These are phyloP conservation scores for Dillenia turbinata DNA, from an alignment of 164 flowering plant genomes.

Conservation along the genomic window DNA sequence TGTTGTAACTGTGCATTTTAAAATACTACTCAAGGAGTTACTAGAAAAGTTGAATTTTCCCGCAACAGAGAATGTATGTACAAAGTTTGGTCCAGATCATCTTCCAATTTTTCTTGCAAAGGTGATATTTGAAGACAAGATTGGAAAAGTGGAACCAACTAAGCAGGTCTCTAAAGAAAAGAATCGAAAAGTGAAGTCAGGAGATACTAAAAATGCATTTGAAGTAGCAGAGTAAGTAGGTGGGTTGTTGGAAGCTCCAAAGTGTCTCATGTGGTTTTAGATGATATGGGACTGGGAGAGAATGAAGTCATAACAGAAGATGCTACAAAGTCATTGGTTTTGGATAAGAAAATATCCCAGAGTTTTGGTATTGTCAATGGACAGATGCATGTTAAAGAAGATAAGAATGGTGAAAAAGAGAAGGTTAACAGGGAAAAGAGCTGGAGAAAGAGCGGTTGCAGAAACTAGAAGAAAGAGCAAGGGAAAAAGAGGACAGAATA, in stretches of 20 bases:
- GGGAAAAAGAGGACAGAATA: conserved; percentile 38
- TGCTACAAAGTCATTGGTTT: conserved; percentile 6
- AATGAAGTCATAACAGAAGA: conserved; percentile 8
- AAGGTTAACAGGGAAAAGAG: conserved; percentile 28
- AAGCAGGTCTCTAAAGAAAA: neutral
- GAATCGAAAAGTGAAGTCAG: too few relatives aligned
- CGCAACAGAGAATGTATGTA: too few relatives aligned
- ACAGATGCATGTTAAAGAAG: conserved; percentile 11
- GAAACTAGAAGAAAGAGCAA: conserved; percentile 32
- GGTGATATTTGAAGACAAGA: neutral
- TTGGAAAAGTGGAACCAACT: conserved; percentile 6
- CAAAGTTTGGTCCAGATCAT: too few relatives aligned
- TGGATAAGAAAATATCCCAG: conserved; percentile 16
- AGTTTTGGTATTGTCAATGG: conserved; percentile 9
- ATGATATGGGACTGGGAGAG: conserved; percentile 10
- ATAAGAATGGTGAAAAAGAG: conserved; percentile 22
- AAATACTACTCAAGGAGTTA: too few relatives aligned
- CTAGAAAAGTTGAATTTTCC: too few relatives aligned
- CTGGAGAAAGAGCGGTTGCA: conserved; percentile 30
- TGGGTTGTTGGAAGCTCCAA: conserved; percentile 2
- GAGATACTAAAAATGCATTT: neutral
- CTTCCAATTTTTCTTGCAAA: too few relatives aligned
- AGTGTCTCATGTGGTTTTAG: neutral
- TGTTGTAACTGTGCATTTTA: too few relatives aligned
- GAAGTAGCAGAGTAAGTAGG: neutral